Percentiles rank a stretch among this genome's conserved stretches.
These are phyloP conservation scores for Pseudogymnoascus sp. DNA, from an alignment of 2,329 filamentous ascomycete genomes.

Conservation along the genomic window DNA sequence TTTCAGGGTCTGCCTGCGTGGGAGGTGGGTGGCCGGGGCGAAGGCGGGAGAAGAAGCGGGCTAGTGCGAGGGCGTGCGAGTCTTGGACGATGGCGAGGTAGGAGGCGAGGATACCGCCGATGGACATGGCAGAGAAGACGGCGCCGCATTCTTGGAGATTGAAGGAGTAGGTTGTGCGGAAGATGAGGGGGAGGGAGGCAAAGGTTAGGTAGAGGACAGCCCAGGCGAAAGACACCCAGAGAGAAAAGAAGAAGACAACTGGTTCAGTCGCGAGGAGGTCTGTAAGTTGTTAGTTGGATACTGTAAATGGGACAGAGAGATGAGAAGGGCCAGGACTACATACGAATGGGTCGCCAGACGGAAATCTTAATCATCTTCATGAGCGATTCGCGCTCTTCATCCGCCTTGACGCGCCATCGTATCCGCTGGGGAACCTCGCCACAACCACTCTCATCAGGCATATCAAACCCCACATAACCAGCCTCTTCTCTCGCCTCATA, in stretches of 20 bases:
- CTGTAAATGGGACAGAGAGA: neutral
- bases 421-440: slow-evolving; percentile 33
- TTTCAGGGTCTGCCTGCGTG: slow-evolving; percentile 56
- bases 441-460: slow-evolving; percentile 26
- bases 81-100: slow-evolving; percentile 67
- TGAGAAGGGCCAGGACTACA: slow-evolving; percentile 19
- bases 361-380: slow-evolving; percentile 65
- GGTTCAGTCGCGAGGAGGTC: slow-evolving; percentile 66
- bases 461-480: slow-evolving; percentile 44
- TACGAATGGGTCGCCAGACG: slow-evolving; percentile 66
- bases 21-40: slow-evolving; percentile 32
- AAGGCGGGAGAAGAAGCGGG: slow-evolving; percentile 32
- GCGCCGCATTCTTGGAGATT: slow-evolving; percentile 59
- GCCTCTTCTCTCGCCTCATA: slow-evolving; percentile 63
- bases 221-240: slow-evolving; percentile 90
- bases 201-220: slow-evolving; percentile 82
- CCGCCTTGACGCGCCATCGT: slow-evolving; percentile 71
- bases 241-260: slow-evolving; percentile 76
- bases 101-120: slow-evolving; percentile 60
- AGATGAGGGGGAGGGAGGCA: slow-evolving; percentile 71
- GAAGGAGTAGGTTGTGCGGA: slow-evolving; percentile 61
- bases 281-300: neutral
- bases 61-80: slow-evolving; percentile 41
- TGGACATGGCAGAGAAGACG: slow-evolving; percentile 66
- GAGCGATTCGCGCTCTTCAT: slow-evolving; percentile 67